Evolutionary conservation across 306 rosid species (phyloP).

Genomic region (Vigna unguiculata): DNA sequence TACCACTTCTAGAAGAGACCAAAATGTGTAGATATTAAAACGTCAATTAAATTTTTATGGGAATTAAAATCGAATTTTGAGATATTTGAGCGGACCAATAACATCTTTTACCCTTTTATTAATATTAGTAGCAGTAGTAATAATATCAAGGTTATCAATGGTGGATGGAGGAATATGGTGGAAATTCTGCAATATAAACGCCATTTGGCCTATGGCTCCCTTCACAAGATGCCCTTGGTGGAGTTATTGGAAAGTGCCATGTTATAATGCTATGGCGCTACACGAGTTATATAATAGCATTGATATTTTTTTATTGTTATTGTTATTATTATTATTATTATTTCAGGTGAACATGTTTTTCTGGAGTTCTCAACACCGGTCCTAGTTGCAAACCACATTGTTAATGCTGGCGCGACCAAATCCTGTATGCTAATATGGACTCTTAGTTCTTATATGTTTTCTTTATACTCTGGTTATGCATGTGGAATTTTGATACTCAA

Average conservation of each 20-base stretch:
- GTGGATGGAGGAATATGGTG: background rate
- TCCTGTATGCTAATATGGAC: constrained; percentile 68
- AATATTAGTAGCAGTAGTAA: background rate
- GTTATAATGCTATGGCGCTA: background rate
- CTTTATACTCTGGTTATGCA: background rate
- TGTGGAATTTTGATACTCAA: constrained; percentile 25
- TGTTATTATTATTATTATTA: background rate
- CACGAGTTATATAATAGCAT: background rate
- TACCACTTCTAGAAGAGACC: background rate
- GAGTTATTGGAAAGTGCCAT: background rate
- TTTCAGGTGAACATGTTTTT: constrained; percentile 82
- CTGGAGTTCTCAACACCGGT: constrained; percentile 69
- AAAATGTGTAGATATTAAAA: background rate
- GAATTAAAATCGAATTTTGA: background rate
- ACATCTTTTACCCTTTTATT: background rate
- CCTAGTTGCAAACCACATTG: constrained; percentile 77
- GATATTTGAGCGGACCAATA: background rate
- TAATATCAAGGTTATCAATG: background rate
- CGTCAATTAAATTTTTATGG: background rate
- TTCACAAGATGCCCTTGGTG: background rate
- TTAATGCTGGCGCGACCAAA: constrained; percentile 73
- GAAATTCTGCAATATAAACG: background rate
- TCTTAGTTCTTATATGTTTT: constrained; percentile 3
- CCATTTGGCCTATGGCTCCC: background rate
- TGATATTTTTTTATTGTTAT: background rate